Base-by-base conservation (phyloP, 2,329 filamentous ascomycete species). In the Orbilia brochopaga region DNA sequence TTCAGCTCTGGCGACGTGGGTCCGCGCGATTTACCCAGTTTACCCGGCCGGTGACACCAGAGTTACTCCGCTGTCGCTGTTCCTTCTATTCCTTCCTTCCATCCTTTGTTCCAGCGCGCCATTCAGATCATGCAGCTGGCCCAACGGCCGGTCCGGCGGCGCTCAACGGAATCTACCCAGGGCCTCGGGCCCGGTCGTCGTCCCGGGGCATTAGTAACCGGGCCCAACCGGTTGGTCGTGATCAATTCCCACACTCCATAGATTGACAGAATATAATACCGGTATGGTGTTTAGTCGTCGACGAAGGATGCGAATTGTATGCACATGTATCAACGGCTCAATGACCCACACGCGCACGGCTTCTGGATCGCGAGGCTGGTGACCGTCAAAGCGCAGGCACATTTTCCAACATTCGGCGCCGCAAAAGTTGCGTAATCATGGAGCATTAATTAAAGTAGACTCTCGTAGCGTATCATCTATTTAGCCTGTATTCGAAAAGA, bases 371-470 rank as follows among this genome's bases (percentile, higher is more conserved):
- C 19, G 44, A 21, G 44, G 24, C 46, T 23, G 44, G 19, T 17
- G 46, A 11, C 55, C n/a, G 59, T 70, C 59, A 65, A 72, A 72
- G 67, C 67, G 60, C 60, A 65, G 66, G 66, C 55, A 56, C 51
- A 48, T 53, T 61, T 51, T 54, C 55, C 42, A 46, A 44, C 40
- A 27, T 56, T 24, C 17, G 35, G 8, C 58, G 53, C 59, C 64
- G 66, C 66, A 65, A 48, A 35, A 30, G 27, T 72, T 72, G 67
- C 67, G 67, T 72, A 72, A 72, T 61, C 23, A 30, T 11, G 50
- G 50, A 53, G 17, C 3, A 8, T 53, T 59, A n/a, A n/a, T n/a
- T n/a, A n/a, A n/a, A n/a, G n/a, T n/a, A 65, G 40, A 55, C 37
- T 24, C 59, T 42, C 30, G 21, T 70, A 59, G 59, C 59, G 66